A percentile compares a stretch with the other conserved stretches of the same genome.
phyloP scores from a whole-genome alignment of 192 early-diverging fungal genomes.

The Mortierella hygrophila region DNA sequence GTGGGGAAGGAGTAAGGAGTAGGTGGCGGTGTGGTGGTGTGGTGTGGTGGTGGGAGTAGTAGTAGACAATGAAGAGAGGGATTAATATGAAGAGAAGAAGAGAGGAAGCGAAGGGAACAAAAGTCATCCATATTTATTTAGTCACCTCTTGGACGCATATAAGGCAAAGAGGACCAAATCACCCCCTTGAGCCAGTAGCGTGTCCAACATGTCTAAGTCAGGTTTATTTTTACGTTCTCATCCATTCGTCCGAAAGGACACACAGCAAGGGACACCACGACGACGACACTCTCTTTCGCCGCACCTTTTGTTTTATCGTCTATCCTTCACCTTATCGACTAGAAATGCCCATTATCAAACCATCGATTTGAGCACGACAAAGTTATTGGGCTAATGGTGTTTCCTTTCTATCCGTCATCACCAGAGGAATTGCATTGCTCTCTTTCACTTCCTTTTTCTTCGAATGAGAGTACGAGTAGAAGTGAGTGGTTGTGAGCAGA shows the following conservation, averaged over 20 bases:
- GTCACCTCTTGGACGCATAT: background rate
- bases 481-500: background rate
- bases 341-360: too few relatives aligned
- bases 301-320: background rate
- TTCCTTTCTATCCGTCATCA: too few relatives aligned
- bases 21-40: background rate
- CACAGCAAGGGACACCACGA: background rate
- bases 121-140: background rate
- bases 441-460: too few relatives aligned
- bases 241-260: background rate
- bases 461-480: background rate
- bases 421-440: too few relatives aligned
- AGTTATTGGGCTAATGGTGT: too few relatives aligned
- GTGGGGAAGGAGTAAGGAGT: background rate
- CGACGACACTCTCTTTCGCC: background rate
- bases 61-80: conserved; percentile 1
- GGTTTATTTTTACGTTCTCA: background rate
- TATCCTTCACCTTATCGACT: background rate
- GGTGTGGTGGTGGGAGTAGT: background rate
- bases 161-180: background rate
- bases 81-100: conserved; percentile 2
- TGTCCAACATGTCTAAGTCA: background rate
- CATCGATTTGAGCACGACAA: too few relatives aligned
- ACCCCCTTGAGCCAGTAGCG: background rate
- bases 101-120: conserved; percentile 2